phyloP scores from a whole-genome alignment of 495 filamentous ascomycete species.

The Aspergillus heteromorphus region DNA sequence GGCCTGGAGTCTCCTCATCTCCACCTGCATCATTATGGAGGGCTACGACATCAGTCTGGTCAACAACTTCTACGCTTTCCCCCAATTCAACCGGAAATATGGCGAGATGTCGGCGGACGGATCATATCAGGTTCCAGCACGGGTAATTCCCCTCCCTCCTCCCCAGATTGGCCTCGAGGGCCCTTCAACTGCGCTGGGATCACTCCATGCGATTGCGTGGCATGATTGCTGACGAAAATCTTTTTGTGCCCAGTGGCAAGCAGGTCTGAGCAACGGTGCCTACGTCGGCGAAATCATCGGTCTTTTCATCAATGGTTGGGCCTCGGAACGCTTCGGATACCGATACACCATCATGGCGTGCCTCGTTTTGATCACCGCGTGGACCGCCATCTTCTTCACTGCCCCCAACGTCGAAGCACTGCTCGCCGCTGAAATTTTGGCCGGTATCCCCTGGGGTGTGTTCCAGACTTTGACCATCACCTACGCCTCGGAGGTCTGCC shows the following conservation, averaged over 20 bases:
- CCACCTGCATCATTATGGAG: constrained; percentile 53
- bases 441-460: constrained; percentile 76
- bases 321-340: constrained; percentile 72
- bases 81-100: constrained; percentile 63
- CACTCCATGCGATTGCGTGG: not conserved
- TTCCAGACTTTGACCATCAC: constrained; percentile 77
- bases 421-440: constrained; percentile 68
- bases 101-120: constrained; percentile 52
- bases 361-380: constrained; percentile 58
- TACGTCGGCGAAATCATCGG: constrained; percentile 69
- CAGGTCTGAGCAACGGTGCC: constrained; percentile 66
- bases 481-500: constrained; percentile 76
- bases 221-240: constrained; percentile 4
- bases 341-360: constrained; percentile 66
- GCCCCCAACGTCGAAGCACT: constrained; percentile 63
- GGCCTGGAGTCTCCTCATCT: constrained; percentile 49
- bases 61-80: constrained; percentile 46
- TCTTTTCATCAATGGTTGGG: constrained; percentile 68
- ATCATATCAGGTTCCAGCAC: constrained; percentile 61
- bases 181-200: not conserved
- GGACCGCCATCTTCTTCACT: constrained; percentile 73
- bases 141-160: constrained; percentile 23
- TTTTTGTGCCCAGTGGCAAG: constrained; percentile 54
- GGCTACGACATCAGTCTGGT: constrained; percentile 53
- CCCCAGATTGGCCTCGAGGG: not conserved